phyloP scores from a whole-genome alignment of 306 rosid genomes.

The Lablab purpureus region DNA sequence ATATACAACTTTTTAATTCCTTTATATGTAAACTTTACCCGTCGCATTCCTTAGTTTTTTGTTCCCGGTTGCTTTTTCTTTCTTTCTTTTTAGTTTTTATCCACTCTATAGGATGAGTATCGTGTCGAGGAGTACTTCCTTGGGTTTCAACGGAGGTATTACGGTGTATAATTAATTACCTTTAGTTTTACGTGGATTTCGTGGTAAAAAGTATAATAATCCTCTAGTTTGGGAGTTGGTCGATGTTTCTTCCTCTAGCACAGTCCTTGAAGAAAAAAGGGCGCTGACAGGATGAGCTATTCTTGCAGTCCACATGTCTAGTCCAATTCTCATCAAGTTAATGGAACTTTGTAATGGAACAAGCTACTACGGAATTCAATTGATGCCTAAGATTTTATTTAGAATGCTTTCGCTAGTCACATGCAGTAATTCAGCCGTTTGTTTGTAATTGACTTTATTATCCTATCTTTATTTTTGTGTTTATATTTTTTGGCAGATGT shows the following conservation, averaged over 20 bases:
- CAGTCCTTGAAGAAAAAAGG: neutral
- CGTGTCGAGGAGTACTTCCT: conserved; percentile 17
- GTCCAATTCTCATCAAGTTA: conserved; percentile 15
- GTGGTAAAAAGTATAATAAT: conserved; percentile 7
- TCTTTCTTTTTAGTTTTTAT: neutral
- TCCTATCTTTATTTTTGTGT: neutral
- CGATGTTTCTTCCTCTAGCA: conserved; percentile 1
- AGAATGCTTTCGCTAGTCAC: neutral
- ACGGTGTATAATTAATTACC: neutral
- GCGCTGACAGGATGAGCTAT: neutral
- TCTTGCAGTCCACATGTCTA: neutral
- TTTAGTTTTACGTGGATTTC: conserved; percentile 8
- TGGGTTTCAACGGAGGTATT: neutral
- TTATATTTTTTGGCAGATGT: neutral
- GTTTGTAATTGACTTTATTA: conserved; percentile 15
- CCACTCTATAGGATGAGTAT: neutral
- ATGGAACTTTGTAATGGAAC: conserved; percentile 2
- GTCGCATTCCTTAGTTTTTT: conserved; percentile 25
- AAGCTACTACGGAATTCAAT: neutral
- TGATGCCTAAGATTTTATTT: conserved; percentile 1
- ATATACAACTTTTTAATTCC: neutral
- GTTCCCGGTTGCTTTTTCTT: neutral
- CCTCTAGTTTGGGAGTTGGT: neutral
- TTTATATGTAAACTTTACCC: conserved; percentile 36
- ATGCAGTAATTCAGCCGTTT: neutral